Evolutionary conservation across 257 asterid species (phyloP).

Genomic region (Solanum habrochaites): DNA sequence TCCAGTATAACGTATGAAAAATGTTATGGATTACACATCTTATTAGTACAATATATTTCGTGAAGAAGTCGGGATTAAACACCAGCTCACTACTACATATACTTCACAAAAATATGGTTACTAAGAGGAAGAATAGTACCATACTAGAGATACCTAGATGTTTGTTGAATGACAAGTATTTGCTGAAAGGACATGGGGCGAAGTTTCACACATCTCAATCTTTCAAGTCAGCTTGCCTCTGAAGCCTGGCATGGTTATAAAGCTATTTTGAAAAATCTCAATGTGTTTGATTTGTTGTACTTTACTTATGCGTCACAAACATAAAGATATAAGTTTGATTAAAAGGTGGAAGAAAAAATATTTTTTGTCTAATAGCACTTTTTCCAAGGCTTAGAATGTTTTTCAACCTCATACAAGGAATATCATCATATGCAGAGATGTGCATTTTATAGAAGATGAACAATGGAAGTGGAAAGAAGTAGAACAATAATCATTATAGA

Average conservation of each 20-base stretch:
- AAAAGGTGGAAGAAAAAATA: not conserved
- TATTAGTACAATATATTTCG: not conserved
- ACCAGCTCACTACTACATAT: not conserved
- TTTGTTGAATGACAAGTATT: no score
- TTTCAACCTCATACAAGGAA: not conserved
- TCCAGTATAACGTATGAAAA: not conserved
- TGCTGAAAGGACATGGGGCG: not conserved
- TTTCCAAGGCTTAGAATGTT: no score
- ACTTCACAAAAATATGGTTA: not conserved
- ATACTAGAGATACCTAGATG: no score
- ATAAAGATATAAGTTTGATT: not conserved
- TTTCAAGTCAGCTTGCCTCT: not conserved
- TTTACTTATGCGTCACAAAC: not conserved
- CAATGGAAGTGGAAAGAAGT: not conserved
- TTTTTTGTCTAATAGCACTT: no score
- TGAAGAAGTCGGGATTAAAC: not conserved
- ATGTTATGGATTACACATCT: not conserved
- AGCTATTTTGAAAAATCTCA: not conserved
- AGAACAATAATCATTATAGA: not conserved
- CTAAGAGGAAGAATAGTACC: no score
- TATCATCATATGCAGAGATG: not conserved
- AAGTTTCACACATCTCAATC: not conserved
- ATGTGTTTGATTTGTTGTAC: not conserved
- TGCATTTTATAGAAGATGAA: not conserved
- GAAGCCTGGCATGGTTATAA: not conserved